A percentile compares a stretch with the other conserved stretches of the same genome.
Conservation (phyloP, 176 grass and related monocot genomes). For the Rhynchospora breviuscula region DNA sequence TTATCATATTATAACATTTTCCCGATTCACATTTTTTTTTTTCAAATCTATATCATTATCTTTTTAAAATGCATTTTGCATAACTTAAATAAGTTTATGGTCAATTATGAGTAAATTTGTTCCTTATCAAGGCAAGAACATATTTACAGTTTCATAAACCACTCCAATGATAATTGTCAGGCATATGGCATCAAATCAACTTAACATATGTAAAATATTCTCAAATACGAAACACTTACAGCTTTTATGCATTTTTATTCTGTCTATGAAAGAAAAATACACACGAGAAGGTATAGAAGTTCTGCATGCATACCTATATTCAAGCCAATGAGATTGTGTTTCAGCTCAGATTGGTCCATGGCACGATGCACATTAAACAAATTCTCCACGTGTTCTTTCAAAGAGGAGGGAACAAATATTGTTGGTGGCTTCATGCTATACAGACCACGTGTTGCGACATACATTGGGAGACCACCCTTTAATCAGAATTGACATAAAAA, state of each 20-base stretch:
- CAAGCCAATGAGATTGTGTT: conserved; percentile 63
- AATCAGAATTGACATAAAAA: conserved; percentile 3
- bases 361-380: conserved; percentile 80
- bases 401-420: conserved; percentile 69
- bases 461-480: conserved; percentile 86
- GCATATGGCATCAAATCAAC: background rate
- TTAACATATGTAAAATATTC: background rate
- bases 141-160: background rate
- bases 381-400: conserved; percentile 55
- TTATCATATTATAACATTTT: background rate
- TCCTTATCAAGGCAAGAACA: background rate
- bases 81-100: background rate
- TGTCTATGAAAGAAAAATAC: background rate
- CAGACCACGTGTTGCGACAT: conserved; percentile 83
- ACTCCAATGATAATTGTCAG: background rate
- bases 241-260: background rate
- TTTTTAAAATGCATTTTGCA: background rate
- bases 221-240: background rate
- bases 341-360: conserved; percentile 92
- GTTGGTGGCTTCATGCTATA: conserved; percentile 72
- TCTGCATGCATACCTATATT: conserved; percentile 34
- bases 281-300: background rate
- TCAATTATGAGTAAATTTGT: background rate
- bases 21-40: background rate
- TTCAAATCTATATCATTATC: background rate